phyloP scores from a whole-genome alignment of 495 filamentous ascomycete species.

The Astrocystis sublimbata region DNA sequence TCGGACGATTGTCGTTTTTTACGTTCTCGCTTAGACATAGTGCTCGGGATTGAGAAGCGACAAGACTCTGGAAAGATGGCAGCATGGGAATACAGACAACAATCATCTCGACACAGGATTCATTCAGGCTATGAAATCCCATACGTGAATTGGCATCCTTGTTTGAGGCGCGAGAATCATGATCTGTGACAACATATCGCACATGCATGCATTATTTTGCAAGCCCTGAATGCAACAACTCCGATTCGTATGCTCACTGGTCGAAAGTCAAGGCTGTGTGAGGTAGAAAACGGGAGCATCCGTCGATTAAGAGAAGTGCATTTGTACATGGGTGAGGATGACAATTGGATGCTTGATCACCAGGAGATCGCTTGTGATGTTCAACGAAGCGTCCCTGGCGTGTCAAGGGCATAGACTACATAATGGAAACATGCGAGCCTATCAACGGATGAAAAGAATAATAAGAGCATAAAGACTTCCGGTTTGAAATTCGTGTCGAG shows the following conservation, averaged over 20 bases:
- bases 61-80: background rate
- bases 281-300: no score
- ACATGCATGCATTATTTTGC: no score
- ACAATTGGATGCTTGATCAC: background rate
- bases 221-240: no score
- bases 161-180: background rate
- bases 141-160: background rate
- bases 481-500: no score
- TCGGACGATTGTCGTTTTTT: background rate
- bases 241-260: background rate
- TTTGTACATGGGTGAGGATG: no score
- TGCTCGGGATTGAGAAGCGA: background rate
- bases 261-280: background rate
- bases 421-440: no score
- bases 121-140: background rate
- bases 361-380: background rate
- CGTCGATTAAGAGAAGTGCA: no score
- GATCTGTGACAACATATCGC: slow-evolving; percentile 3
- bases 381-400: background rate
- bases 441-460: no score
- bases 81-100: background rate
- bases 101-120: background rate
- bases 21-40: background rate
- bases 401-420: background rate
- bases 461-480: no score